Percentiles rank a stretch among this genome's conserved stretches.
Evolutionary conservation across 2,329 filamentous ascomycete genomes (phyloP).

Genomic region (Harringtonia lauricola): DNA sequence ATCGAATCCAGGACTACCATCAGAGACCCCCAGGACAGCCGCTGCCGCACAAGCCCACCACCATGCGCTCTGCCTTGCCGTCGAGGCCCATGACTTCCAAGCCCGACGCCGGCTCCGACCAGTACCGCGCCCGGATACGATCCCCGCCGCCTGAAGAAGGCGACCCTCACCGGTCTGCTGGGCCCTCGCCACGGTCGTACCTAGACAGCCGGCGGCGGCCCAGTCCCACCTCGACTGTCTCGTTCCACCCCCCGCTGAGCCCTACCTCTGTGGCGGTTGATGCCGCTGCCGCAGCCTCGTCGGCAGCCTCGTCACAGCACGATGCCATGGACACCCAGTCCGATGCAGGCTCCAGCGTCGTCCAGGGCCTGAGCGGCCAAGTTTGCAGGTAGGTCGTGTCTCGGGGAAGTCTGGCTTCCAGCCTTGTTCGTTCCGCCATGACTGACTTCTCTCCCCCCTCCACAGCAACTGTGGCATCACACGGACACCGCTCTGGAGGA

Average conservation of each 20-base stretch:
- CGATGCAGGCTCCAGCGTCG: constrained; percentile 7
- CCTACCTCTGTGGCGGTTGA: constrained; percentile 10
- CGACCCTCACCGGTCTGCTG: constrained; percentile 7
- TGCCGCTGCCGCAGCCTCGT: background rate
- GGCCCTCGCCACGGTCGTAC: background rate
- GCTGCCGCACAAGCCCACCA: background rate
- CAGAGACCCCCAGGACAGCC: background rate
- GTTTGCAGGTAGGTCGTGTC: constrained; percentile 54
- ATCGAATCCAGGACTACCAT: constrained; percentile 3
- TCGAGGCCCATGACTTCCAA: constrained; percentile 15
- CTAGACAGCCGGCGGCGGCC: constrained; percentile 2
- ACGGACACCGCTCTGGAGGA: constrained; percentile 85
- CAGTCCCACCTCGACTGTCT: constrained; percentile 4
- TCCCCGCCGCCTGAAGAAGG: constrained; percentile 16
- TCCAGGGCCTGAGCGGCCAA: constrained; percentile 43
- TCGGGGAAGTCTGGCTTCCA: too few species aligned
- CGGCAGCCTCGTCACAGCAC: constrained; percentile 2
- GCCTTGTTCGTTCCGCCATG: background rate
- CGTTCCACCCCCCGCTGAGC: constrained; percentile 9
- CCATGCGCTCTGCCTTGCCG: constrained; percentile 15
- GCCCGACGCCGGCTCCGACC: constrained; percentile 4
- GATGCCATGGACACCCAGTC: constrained; percentile 8
- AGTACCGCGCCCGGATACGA: constrained; percentile 6
- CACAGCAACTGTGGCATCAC: constrained; percentile 88
- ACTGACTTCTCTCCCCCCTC: too few species aligned